These are phyloP conservation scores for Cymbopogon citratus DNA, from an alignment of 176 grass and related monocot genomes.

Conservation along the genomic window DNA sequence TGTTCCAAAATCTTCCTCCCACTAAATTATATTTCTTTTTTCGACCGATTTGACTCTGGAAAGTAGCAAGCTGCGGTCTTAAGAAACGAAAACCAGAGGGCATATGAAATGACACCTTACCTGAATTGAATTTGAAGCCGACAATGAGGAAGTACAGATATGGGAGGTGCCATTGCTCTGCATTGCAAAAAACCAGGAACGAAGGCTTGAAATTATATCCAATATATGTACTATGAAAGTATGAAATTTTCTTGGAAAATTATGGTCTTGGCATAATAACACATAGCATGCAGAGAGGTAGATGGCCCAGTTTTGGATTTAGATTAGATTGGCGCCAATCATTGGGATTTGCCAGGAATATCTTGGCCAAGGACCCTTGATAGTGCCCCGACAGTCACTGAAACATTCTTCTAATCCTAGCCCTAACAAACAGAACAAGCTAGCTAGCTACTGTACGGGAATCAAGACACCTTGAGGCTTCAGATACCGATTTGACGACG, in stretches of 20 bases:
- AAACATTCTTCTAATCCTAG: constrained; percentile 28
- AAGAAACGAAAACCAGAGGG: not conserved
- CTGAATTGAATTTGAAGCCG: constrained; percentile 27
- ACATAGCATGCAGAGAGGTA: not conserved
- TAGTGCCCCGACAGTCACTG: not conserved
- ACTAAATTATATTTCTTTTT: not conserved
- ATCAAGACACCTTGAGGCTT: constrained; percentile 17
- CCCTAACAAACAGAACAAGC: constrained; percentile 36
- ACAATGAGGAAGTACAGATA: not conserved
- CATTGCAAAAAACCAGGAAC: too few species aligned
- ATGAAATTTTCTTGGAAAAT: not conserved
- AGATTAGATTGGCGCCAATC: not conserved
- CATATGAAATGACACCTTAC: not conserved
- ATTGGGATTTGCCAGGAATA: constrained; percentile 8
- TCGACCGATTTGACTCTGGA: not conserved
- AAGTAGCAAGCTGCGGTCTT: not conserved
- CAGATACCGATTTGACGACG: constrained; percentile 16
- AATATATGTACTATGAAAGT: not conserved
- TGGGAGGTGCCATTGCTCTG: not conserved
- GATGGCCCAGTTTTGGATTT: not conserved
- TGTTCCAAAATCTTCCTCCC: not conserved
- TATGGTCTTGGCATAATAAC: not conserved
- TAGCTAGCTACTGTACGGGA: constrained; percentile 11
- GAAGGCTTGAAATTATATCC: constrained; percentile 3
- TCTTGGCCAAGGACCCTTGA: constrained; percentile 1